phyloP scores from a whole-genome alignment of 768 basidiomycete species.

The Strobilomyces echinocephalus region DNA sequence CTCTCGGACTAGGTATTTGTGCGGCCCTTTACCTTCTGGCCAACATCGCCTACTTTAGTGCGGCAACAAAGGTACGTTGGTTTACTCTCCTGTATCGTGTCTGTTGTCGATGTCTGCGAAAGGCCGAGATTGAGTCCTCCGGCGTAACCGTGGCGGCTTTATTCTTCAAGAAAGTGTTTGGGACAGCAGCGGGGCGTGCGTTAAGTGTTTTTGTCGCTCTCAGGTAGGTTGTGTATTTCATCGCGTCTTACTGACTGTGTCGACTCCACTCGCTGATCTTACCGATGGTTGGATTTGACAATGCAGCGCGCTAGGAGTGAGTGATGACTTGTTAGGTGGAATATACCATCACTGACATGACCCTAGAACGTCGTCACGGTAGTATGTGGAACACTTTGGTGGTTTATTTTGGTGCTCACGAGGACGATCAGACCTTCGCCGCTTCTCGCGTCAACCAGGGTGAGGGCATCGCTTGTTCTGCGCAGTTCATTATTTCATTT shows the following conservation, averaged over 20 bases:
- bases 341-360: constrained; percentile 1
- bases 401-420: neutral
- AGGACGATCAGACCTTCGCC: constrained; percentile 40
- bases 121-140: constrained; percentile 43
- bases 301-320: constrained; percentile 34
- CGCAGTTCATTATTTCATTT: neutral
- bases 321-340: neutral
- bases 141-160: constrained; percentile 56
- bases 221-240: constrained; percentile 33
- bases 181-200: constrained; percentile 46
- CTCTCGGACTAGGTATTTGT: constrained; percentile 52
- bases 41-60: constrained; percentile 55
- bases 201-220: constrained; percentile 55
- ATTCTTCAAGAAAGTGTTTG: constrained; percentile 59
- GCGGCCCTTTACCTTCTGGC: constrained; percentile 50
- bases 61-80: constrained; percentile 19
- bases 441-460: constrained; percentile 52
- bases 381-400: constrained; percentile 10
- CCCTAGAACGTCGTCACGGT: constrained; percentile 31
- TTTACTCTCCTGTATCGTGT: neutral
- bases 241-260: no score
- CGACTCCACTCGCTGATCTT: neutral
- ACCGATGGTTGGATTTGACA: neutral
- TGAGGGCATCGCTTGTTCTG: neutral
- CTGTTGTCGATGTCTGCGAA: neutral